Percentiles rank a stretch among this genome's conserved stretches.
These are phyloP conservation scores for Tulasnella sp. DNA, from an alignment of 768 basidiomycete species.

Conservation along the genomic window DNA sequence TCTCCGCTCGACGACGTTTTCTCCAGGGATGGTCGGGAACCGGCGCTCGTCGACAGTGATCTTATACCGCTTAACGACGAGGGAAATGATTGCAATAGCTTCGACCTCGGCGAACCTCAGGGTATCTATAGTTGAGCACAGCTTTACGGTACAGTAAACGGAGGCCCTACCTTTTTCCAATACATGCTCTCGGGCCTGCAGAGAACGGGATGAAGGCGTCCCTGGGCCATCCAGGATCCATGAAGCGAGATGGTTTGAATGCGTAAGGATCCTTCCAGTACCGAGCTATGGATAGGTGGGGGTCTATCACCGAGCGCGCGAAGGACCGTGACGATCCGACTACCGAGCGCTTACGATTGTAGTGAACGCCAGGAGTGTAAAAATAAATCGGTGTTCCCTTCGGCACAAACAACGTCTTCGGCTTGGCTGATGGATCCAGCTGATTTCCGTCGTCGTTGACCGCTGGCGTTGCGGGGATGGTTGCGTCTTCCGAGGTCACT, in stretches of 20 bases:
- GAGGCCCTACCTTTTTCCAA: not conserved
- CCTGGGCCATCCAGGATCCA: slow-evolving; percentile 5
- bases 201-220: slow-evolving; percentile 13
- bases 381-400: not conserved
- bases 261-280: slow-evolving; percentile 9
- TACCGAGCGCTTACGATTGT: not conserved
- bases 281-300: not conserved
- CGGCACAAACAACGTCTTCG: not conserved
- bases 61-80: not conserved
- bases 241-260: slow-evolving; percentile 6
- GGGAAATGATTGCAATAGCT: not conserved
- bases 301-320: not conserved
- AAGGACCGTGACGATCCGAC: not conserved
- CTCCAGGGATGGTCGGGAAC: not conserved
- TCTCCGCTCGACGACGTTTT: not conserved
- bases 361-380: not conserved
- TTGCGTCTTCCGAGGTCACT: not conserved
- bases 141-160: not conserved
- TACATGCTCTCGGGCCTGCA: not conserved
- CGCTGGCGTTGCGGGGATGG: not conserved
- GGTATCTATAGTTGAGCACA: not conserved
- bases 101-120: slow-evolving; percentile 9
- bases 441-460: not conserved
- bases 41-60: not conserved
- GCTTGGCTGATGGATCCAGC: not conserved